These are phyloP conservation scores for Penicillium salamii DNA, from an alignment of 495 filamentous ascomycete genomes.

Conservation along the genomic window DNA sequence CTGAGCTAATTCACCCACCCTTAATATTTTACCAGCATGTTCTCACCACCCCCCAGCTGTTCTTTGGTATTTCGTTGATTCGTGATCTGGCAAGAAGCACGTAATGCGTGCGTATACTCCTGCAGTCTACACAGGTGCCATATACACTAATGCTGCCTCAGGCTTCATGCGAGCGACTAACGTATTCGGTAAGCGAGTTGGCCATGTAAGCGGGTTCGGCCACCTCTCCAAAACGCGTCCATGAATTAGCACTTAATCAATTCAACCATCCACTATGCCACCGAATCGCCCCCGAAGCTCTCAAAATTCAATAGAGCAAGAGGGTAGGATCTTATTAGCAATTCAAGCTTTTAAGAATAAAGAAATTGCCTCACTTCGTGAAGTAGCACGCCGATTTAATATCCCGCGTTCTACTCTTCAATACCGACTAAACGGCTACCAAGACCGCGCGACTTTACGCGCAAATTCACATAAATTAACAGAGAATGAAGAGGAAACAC, in stretches of 20 bases:
- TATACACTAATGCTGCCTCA: too few relatives aligned
- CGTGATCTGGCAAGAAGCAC: too few relatives aligned
- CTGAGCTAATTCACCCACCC: too few relatives aligned
- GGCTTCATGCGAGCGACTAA: too few relatives aligned
- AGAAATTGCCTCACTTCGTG: background rate
- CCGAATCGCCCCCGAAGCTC: background rate
- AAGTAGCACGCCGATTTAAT: background rate
- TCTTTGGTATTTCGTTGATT: too few relatives aligned
- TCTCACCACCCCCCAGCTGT: too few relatives aligned
- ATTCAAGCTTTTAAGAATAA: background rate
- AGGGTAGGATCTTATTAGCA: background rate
- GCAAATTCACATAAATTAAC: background rate
- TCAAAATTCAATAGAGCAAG: background rate
- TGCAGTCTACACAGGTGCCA: too few relatives aligned
- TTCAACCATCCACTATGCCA: conserved; percentile 1
- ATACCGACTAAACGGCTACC: background rate
- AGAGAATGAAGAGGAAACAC: background rate
- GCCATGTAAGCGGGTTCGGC: too few relatives aligned
- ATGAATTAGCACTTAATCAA: conserved; percentile 1
- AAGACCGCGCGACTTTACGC: background rate
- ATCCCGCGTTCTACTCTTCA: background rate
- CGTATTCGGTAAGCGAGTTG: too few relatives aligned
- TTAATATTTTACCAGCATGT: too few relatives aligned
- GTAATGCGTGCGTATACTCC: too few relatives aligned
- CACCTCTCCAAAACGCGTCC: background rate